Percentiles rank a stretch among this genome's conserved stretches.
Conservation (phyloP, 345 rosid species). For the Capsella bursapastoris region DNA sequence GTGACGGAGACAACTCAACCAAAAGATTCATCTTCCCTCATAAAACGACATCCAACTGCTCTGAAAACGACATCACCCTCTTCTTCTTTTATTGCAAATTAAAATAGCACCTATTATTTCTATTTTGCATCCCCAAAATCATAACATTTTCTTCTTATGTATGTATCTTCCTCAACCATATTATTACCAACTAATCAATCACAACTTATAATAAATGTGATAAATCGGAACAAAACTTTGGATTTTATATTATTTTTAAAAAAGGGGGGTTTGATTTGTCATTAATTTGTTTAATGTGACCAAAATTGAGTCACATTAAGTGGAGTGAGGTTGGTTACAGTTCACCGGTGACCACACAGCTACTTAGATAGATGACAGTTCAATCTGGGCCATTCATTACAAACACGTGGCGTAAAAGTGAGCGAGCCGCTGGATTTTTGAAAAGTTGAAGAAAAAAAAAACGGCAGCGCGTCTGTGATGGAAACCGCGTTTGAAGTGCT, state of each 20-base stretch:
- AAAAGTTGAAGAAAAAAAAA: background rate
- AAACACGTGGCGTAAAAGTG: slow-evolving; percentile 24
- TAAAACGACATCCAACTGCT: slow-evolving; percentile 45
- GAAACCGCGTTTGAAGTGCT: slow-evolving; percentile 36
- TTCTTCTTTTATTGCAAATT: background rate
- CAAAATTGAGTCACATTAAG: slow-evolving; percentile 15
- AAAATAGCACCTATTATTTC: background rate
- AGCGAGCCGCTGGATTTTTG: background rate
- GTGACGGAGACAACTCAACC: slow-evolving; percentile 36
- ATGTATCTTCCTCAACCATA: background rate
- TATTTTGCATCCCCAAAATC: background rate
- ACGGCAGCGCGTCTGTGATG: slow-evolving; percentile 25
- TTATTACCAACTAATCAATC: background rate
- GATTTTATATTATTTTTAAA: no score
- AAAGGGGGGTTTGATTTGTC: background rate
- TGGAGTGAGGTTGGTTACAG: slow-evolving; percentile 41
- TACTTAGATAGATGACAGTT: slow-evolving; percentile 24
- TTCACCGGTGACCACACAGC: slow-evolving; percentile 42
- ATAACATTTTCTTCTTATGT: background rate
- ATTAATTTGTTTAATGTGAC: background rate
- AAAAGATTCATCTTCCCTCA: slow-evolving; percentile 32
- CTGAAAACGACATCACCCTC: slow-evolving; percentile 31
- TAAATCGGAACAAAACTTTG: background rate
- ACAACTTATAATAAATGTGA: background rate
- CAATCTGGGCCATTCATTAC: slow-evolving; percentile 22